Percentiles rank a stretch among this genome's conserved stretches.
Evolutionary conservation across 768 basidiomycete species (phyloP).

Genomic region (Panaeolus papilionaceus): DNA sequence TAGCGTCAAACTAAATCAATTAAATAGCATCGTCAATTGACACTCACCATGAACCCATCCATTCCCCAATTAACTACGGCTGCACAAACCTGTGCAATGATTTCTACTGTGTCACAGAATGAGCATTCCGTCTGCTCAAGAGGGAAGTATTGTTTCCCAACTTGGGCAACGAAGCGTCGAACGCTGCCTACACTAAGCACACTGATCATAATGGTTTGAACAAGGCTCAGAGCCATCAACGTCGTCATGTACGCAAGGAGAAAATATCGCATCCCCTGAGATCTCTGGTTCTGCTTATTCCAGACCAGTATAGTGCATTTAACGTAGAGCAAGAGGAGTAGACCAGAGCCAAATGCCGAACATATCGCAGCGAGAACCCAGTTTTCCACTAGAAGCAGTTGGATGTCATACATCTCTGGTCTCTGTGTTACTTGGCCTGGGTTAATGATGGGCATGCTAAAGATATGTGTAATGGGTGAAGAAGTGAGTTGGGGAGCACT

Average conservation of each 20-base stretch:
- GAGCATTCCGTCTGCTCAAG: neutral
- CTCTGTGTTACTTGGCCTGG: neutral
- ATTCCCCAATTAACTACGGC: neutral
- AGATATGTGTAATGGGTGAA: too few relatives aligned
- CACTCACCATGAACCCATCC: conserved; percentile 5
- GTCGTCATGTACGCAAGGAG: neutral
- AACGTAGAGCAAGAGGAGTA: neutral
- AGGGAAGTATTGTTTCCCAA: neutral
- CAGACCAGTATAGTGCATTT: neutral
- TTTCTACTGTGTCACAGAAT: neutral
- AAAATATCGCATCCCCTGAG: neutral
- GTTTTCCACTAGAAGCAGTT: neutral
- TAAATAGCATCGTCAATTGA: neutral
- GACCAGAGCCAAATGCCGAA: neutral
- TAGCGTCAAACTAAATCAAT: too few relatives aligned
- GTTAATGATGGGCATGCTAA: neutral
- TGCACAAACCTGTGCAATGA: neutral
- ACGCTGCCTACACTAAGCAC: neutral
- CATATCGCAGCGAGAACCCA: neutral
- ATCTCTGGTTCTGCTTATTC: neutral
- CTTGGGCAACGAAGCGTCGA: neutral
- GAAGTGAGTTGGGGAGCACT: too few relatives aligned
- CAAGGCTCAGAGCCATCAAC: neutral
- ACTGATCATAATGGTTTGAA: neutral
- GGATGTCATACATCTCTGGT: neutral